A percentile compares a stretch with the other conserved stretches of the same genome.
These are phyloP conservation scores for Hordeum pubiflorum DNA, from an alignment of 202 grass and related monocot genomes.

Conservation along the genomic window DNA sequence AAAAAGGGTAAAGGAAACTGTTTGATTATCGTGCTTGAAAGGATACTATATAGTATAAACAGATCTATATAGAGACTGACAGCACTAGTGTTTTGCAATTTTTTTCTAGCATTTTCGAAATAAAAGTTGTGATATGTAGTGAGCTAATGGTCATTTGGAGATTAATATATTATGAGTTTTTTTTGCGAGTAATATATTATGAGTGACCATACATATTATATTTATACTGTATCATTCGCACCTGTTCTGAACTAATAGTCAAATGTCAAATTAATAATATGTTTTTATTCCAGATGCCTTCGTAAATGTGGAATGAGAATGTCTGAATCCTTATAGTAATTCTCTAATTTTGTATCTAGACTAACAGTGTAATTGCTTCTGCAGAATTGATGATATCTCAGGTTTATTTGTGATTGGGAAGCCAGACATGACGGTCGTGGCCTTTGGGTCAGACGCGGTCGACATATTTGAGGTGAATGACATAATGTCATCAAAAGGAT, in stretches of 20 bases:
- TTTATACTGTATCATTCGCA: background rate
- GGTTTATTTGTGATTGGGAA: conserved; percentile 79
- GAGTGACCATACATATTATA: background rate
- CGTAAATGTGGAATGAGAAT: background rate
- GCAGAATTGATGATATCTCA: conserved; percentile 75
- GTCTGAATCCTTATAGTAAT: background rate
- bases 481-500: conserved; percentile 74
- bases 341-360: background rate
- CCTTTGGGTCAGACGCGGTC: conserved; percentile 60
- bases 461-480: conserved; percentile 89
- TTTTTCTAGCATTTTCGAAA: background rate
- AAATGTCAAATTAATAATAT: conserved; percentile 5
- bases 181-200: too few species aligned
- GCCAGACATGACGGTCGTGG: conserved; percentile 78
- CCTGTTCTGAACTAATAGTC: background rate
- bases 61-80: background rate
- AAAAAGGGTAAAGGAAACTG: conserved; percentile 53
- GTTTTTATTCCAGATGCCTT: background rate
- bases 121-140: background rate
- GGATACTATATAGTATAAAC: background rate
- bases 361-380: conserved; percentile 1
- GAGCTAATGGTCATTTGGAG: background rate
- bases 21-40: conserved; percentile 8
- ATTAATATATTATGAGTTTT: background rate
- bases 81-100: conserved; percentile 2